Base-by-base conservation (phyloP, 1,139 yeast genomes). In the Candida sojae region DNA sequence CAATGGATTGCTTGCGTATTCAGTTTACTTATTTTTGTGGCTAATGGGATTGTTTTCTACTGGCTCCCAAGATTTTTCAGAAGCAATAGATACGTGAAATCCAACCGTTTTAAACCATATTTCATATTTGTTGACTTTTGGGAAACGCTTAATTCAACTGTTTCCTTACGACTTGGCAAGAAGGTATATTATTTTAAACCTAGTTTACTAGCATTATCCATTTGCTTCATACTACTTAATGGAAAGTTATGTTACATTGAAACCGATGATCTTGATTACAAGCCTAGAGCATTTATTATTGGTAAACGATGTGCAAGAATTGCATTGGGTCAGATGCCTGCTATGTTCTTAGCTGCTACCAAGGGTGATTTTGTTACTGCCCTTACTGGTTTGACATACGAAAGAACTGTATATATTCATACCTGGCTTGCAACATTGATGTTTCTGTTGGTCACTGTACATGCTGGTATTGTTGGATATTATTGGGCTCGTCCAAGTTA, bases 221-320 rank as follows among this genome's bases (percentile, higher is more conserved):
- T 57, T 1, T 54, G 54, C 4, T 76, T 66, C 50, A 41, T 68
- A 13, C 64, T 62, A 1, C 54, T 77, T n/a, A 62, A 65, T 48
- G 68, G 53, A 0, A 57, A 52, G 2, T 67, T 74, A 42, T 56
- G 64, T 28, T 48, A 61, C 6, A 53, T 59, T 4, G 60, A 70
- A 45, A 74, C 78, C 0, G 52, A 48, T 2, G 82, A 77, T 47
- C 49, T 78, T 23, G 64, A 68, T 49, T 77, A 78, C 53, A 64
- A 64, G 44, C 75, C 76, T 2, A 53, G 66, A 41, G 56, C 49
- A 28, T 77, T 77, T 53, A 61, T 77, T 29, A 57, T 77, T 29
- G 75, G 73, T 5, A 78, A 78, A 55, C 58, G 82, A 52, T 49
- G 77, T 5, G 77, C 77, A 43, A 65, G 70, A 49, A 59, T 78